A percentile compares a stretch with the other conserved stretches of the same genome.
Evolutionary conservation across 2,329 filamentous ascomycete genomes (phyloP).

Genomic region (Bertia moriformis): DNA sequence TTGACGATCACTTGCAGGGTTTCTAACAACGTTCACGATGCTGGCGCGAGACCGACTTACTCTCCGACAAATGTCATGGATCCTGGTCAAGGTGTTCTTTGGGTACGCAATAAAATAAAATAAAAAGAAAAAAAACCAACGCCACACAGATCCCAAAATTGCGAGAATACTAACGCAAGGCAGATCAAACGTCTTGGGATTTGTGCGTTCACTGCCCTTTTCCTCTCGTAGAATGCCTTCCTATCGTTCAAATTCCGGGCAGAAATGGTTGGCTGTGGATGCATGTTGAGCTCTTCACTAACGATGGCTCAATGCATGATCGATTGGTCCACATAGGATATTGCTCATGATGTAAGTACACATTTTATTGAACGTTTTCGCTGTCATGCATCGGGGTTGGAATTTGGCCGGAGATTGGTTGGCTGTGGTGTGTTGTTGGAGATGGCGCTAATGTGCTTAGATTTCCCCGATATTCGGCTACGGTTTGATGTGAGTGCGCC

Average conservation of each 20-base stretch:
- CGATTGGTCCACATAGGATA: slow-evolving; percentile 21
- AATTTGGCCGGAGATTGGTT: slow-evolving; percentile 16
- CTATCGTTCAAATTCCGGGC: too few relatives aligned
- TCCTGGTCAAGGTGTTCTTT: slow-evolving; percentile 47
- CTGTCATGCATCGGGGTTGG: too few relatives aligned
- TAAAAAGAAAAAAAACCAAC: too few relatives aligned
- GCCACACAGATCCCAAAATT: neutral
- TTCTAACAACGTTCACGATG: slow-evolving; percentile 45
- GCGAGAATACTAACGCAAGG: neutral
- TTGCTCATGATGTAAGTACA: slow-evolving; percentile 19
- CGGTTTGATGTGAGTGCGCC: slow-evolving; percentile 17
- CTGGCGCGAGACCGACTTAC: slow-evolving; percentile 40
- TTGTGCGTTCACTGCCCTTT: slow-evolving; percentile 2
- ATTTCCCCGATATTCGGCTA: slow-evolving; percentile 22
- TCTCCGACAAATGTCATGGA: slow-evolving; percentile 40
- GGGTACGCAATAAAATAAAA: slow-evolving; percentile 25
- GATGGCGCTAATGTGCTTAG: slow-evolving; percentile 18
- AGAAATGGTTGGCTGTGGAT: too few relatives aligned
- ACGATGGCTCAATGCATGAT: slow-evolving; percentile 22
- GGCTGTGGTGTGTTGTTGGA: slow-evolving; percentile 18
- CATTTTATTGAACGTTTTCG: too few relatives aligned
- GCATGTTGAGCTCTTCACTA: slow-evolving; percentile 11
- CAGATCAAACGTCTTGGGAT: neutral
- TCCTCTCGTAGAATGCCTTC: slow-evolving; percentile 3
- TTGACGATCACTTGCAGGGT: slow-evolving; percentile 29